These are phyloP conservation scores for Eutypa lata DNA, from an alignment of 2,329 filamentous ascomycete species.

Conservation along the genomic window DNA sequence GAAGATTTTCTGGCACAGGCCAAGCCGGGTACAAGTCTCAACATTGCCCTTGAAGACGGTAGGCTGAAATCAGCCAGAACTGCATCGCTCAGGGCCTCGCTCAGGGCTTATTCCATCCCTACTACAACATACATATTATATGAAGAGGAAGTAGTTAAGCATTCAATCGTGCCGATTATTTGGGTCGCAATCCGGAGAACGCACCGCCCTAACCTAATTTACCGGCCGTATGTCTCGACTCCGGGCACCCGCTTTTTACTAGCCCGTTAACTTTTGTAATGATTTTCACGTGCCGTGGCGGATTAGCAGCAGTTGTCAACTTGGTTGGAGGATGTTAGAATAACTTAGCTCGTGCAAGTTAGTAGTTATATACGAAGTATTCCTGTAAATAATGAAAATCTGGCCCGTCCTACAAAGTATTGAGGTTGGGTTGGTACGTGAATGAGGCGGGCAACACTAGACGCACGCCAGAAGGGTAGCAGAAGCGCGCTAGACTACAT, in stretches of 20 bases:
- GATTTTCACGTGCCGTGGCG: too few relatives aligned
- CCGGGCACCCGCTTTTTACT: too few relatives aligned
- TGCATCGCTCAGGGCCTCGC: slow-evolving; percentile 4
- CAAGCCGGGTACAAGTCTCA: slow-evolving; percentile 10
- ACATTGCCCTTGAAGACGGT: neutral
- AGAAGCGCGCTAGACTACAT: neutral
- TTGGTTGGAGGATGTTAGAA: too few relatives aligned
- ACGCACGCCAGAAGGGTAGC: neutral
- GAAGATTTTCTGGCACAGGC: slow-evolving; percentile 19
- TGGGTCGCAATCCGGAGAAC: too few relatives aligned
- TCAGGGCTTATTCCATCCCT: slow-evolving; percentile 6
- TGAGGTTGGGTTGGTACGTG: neutral
- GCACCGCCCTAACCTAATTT: too few relatives aligned
- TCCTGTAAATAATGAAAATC: neutral
- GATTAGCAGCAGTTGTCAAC: too few relatives aligned
- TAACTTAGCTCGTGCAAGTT: too few relatives aligned
- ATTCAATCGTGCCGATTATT: too few relatives aligned
- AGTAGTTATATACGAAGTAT: neutral
- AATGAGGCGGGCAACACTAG: neutral
- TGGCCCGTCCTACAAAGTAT: neutral
- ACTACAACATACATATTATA: too few relatives aligned
- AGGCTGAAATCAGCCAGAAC: neutral
- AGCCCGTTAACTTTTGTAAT: too few relatives aligned
- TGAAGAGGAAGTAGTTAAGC: too few relatives aligned
- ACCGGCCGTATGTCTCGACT: too few relatives aligned